Percentiles rank a stretch among this genome's conserved stretches.
These are phyloP conservation scores for Aphanomyces astaci DNA, from an alignment of 352 stramenopile species.

Conservation along the genomic window DNA sequence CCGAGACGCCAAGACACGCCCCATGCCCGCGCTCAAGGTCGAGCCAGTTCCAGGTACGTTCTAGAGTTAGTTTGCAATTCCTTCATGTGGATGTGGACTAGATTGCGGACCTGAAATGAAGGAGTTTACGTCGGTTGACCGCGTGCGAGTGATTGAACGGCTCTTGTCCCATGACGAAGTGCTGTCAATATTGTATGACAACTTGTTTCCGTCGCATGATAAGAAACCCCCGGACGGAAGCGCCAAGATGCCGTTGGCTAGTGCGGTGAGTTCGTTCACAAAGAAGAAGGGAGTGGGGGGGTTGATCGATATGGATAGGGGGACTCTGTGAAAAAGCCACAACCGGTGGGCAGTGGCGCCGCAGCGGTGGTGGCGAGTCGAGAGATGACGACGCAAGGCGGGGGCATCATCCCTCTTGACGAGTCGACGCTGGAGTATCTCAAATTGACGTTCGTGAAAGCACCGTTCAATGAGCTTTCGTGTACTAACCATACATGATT, in stretches of 20 bases:
- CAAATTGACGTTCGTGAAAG: constrained; percentile 5
- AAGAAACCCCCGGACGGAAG: constrained; percentile 14
- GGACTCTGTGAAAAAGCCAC: not conserved
- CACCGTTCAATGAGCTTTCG: too few species aligned
- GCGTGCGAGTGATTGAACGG: constrained; percentile 62
- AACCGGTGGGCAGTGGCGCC: constrained; percentile 33
- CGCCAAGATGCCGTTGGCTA: not conserved
- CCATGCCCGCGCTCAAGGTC: constrained; percentile 20
- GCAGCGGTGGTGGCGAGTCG: constrained; percentile 36
- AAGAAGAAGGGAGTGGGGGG: too few species aligned
- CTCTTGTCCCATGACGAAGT: constrained; percentile 76
- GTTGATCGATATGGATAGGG: not conserved
- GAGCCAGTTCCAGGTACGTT: constrained; percentile 6
- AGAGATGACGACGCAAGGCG: constrained; percentile 9
- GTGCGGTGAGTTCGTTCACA: not conserved
- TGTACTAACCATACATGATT: not conserved
- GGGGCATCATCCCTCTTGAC: constrained; percentile 34
- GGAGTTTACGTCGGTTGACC: constrained; percentile 60
- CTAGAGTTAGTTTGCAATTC: not conserved
- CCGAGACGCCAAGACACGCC: constrained; percentile 25
- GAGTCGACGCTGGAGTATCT: constrained; percentile 49
- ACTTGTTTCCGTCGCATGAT: constrained; percentile 51
- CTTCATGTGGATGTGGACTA: not conserved
- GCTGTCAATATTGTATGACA: constrained; percentile 58
- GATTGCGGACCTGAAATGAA: constrained; percentile 42